phyloP scores from a whole-genome alignment of 1,284 basidiomycete genomes.

The Leccinum griseonigrum region DNA sequence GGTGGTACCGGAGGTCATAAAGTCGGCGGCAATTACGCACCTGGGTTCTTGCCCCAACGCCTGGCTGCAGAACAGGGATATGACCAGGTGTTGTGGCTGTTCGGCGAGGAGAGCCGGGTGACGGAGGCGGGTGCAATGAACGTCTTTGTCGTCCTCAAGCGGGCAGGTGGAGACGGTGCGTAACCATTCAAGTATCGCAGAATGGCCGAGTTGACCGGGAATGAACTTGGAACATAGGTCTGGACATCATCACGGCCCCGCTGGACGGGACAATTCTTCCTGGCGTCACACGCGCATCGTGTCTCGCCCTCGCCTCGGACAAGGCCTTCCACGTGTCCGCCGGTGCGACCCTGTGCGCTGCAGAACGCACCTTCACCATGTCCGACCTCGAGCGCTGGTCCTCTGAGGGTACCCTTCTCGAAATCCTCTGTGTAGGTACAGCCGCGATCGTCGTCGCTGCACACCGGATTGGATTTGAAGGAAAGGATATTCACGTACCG shows the following conservation, averaged over 20 bases:
- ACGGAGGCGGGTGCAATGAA: conserved; percentile 65
- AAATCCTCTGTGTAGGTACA: conserved; percentile 72
- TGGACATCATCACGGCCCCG: conserved; percentile 71
- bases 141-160: conserved; percentile 52
- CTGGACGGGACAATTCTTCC: conserved; percentile 76
- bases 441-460: conserved; percentile 43
- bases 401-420: conserved; percentile 52
- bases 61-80: conserved; percentile 68
- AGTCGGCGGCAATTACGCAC: conserved; percentile 70
- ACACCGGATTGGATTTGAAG: conserved; percentile 37
- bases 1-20: conserved; percentile 73
- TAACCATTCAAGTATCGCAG: neutral
- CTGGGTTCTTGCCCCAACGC: conserved; percentile 63
- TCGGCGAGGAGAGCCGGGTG: conserved; percentile 34
- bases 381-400: conserved; percentile 52
- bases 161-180: conserved; percentile 41
- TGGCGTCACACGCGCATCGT: conserved; percentile 74
- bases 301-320: conserved; percentile 56
- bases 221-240: conserved; percentile 28
- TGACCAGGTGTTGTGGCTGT: conserved; percentile 63
- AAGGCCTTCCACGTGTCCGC: conserved; percentile 10
- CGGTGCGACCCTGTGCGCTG: conserved; percentile 42
- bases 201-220: neutral
- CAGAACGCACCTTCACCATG: conserved; percentile 65
- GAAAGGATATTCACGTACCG: conserved; percentile 41